Base-by-base conservation (phyloP, 495 filamentous ascomycete species). In the Podospora pseudopauciseta region DNA sequence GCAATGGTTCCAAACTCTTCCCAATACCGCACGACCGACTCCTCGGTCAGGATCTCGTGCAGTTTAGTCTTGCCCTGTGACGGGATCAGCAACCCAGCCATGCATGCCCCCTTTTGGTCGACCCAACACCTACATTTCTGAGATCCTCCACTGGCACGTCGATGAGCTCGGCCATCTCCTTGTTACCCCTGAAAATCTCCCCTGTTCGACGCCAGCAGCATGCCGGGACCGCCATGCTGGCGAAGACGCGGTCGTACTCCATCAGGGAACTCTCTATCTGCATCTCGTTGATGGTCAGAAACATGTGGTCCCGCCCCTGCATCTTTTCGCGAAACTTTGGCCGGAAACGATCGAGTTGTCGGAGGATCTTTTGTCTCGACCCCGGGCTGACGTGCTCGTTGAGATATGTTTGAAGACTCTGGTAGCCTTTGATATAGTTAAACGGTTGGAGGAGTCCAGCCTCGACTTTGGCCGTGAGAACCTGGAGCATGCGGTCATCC, bases 1-100 rank as follows among this genome's bases (percentile, higher is more conserved):
- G 96, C 95, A 73, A 99, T 97, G n/a, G 91, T 92, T 18, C 94
- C 93, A 74, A 98, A 98, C 73, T 98, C 97, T 79, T 99, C 94
- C 95, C 95, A 99, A 74, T 99, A 99, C 77, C 90, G 90, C 69
- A 98, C 96, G 60, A 96, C 86, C 66, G 94, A 94, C 61, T 95
- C 92, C 80, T 98, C 95, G 5, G 91, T 91, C 49, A 99, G 88
- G 63, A 99, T 93, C 74, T 99, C 93, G 77, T 99, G 96, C 49
- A 99, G 86, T 11, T 94, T 91, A 68, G 97, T 87, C 77, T 96
- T 96, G 57, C 95, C 95, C 94, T 98, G 69, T 28, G 60, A 59
- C 7, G 2, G 68, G 2, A 28, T 30, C 56, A 34, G 59, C 28
- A 60, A 65, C 28, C 18, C 9, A 19, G 26, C 26, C 5, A 20